Evolutionary conservation across 768 basidiomycete species (phyloP).

Genomic region (Naganishia antarctica): DNA sequence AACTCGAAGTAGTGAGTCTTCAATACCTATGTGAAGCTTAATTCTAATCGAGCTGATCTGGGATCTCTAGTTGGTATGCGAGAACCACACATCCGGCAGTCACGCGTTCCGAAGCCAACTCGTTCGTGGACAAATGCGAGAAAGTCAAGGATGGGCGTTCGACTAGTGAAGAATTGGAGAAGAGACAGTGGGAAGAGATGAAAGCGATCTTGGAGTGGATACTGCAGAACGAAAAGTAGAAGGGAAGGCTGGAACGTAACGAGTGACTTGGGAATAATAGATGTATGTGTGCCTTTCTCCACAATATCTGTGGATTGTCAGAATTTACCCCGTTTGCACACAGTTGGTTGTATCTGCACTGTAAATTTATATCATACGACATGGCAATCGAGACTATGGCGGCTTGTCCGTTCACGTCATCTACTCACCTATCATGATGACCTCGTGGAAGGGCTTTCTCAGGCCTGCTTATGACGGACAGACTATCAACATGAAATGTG

Average conservation of each 20-base stretch:
- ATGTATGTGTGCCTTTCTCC: background rate
- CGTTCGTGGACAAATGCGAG: constrained; percentile 45
- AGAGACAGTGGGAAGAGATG: constrained; percentile 44
- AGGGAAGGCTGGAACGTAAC: background rate
- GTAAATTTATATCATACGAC: too few relatives aligned
- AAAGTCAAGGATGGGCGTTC: constrained; percentile 19
- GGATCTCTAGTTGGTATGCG: constrained; percentile 38
- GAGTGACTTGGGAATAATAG: background rate
- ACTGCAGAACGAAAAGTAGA: constrained; percentile 35
- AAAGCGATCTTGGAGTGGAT: constrained; percentile 41
- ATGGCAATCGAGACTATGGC: too few relatives aligned
- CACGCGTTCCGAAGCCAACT: constrained; percentile 30
- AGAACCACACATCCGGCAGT: constrained; percentile 39
- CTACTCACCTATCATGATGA: too few relatives aligned
- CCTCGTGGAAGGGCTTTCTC: too few relatives aligned
- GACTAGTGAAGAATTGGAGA: constrained; percentile 31
- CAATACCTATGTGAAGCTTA: background rate
- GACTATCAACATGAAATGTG: too few relatives aligned
- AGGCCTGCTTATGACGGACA: too few relatives aligned
- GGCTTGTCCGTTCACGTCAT: too few relatives aligned
- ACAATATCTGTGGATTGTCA: background rate
- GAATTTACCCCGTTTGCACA: too few relatives aligned
- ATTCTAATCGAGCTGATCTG: background rate
- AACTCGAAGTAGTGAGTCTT: constrained; percentile 46
- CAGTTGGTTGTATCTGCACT: too few relatives aligned